Evolutionary conservation across 163 green algal genomes (phyloP).

Genomic region (Trebouxia gelatinosa): DNA sequence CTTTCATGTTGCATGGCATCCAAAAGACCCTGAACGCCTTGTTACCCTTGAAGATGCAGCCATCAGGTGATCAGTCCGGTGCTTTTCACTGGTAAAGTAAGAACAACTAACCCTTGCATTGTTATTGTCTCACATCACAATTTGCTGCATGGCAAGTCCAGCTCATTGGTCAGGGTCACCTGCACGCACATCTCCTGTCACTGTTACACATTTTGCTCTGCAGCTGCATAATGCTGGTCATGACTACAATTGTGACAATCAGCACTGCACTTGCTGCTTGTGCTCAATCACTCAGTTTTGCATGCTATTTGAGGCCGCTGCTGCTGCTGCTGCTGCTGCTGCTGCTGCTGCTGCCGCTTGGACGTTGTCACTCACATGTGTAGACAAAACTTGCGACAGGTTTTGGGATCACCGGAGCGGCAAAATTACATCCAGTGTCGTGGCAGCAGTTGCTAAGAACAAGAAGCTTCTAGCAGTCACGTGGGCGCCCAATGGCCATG

Average conservation of each 20-base stretch:
- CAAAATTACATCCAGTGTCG: slow-evolving; percentile 2
- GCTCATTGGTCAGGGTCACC: too few relatives aligned
- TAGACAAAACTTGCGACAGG: background rate
- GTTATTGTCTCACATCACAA: too few relatives aligned
- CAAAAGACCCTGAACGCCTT: slow-evolving; percentile 2
- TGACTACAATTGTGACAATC: too few relatives aligned
- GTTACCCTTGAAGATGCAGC: background rate
- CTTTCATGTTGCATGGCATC: slow-evolving; percentile 2
- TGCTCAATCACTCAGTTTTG: too few relatives aligned
- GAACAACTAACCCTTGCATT: too few relatives aligned
- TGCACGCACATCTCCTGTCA: too few relatives aligned
- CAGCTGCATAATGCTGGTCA: too few relatives aligned
- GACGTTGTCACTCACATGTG: background rate
- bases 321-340: background rate
- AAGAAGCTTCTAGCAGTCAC: background rate
- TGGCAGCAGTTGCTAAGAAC: too few relatives aligned
- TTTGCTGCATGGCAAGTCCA: too few relatives aligned
- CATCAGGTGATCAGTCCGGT: background rate
- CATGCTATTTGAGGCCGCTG: background rate
- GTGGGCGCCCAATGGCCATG: background rate
- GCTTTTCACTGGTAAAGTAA: background rate
- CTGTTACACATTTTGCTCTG: too few relatives aligned
- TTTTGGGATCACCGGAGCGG: background rate
- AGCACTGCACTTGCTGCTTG: slow-evolving; percentile 2
- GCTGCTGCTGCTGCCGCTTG: background rate